These are phyloP conservation scores for Erysiphe pulchra DNA, from an alignment of 2,329 filamentous ascomycete species.

Conservation along the genomic window DNA sequence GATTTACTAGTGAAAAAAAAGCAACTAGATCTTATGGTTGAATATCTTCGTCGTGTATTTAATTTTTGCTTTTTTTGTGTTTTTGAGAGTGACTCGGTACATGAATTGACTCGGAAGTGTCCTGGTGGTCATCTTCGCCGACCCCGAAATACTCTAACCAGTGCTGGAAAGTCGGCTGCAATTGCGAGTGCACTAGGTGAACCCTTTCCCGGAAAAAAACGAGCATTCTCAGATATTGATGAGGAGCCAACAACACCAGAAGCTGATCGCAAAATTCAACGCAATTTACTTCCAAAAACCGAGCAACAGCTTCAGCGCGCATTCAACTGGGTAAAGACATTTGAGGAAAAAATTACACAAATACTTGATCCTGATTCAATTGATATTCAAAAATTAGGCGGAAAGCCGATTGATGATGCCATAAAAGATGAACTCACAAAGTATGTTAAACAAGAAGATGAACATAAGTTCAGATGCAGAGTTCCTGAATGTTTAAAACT, in stretches of 20 bases:
- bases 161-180: constrained; percentile 60
- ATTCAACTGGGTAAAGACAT: constrained; percentile 97
- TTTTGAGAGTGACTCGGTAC: constrained; percentile 90
- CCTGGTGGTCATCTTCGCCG: constrained; percentile 90
- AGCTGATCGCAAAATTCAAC: constrained; percentile 45
- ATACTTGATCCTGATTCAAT: constrained; percentile 74
- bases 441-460: constrained; percentile 89
- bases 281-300: constrained; percentile 37
- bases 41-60: constrained; percentile 88
- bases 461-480: constrained; percentile 90
- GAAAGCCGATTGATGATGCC: constrained; percentile 64
- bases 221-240: constrained; percentile 24
- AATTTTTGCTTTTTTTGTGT: constrained; percentile 99
- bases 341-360: constrained; percentile 87
- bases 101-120: constrained; percentile 87
- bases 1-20: constrained; percentile 85
- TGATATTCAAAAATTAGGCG: constrained; percentile 75
- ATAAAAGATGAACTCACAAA: constrained; percentile 66
- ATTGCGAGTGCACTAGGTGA: constrained; percentile 62
- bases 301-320: constrained; percentile 84
- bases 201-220: constrained; percentile 63
- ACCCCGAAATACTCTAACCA: constrained; percentile 63
- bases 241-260: constrained; percentile 30
- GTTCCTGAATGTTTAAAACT: constrained; percentile 89
- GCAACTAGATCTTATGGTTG: constrained; percentile 80